Base-by-base conservation (phyloP, 148 eudicot species). In the Persicaria maculosa region DNA sequence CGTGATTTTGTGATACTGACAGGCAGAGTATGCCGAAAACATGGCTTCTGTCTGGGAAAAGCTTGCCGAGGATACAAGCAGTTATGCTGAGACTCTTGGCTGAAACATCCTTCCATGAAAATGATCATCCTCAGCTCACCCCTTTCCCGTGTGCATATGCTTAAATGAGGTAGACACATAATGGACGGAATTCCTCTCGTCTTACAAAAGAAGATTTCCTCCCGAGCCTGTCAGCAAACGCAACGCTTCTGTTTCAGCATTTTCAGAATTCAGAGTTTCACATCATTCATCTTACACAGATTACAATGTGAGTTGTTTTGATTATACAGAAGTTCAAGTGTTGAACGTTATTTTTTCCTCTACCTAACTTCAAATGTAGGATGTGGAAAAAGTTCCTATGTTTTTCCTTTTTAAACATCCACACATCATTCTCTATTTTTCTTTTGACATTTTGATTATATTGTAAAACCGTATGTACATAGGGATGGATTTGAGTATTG, bases 11-110 rank as follows among this genome's bases (percentile, higher is more conserved):
- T 65, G 70, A 1, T 10, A 11, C 14, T 76, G 76, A 77, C 94
- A 95, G 98, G 99, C 94, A 52, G 99, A 97, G 81, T 95, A 86
- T 81, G 96, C 99, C 70, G 94, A 95, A 85, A 92, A 86, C 87
- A 90, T 92, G 93, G 96, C 92, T 15, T 75, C 69, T 72, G 90
- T 92, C 50, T 95, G 99, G 97, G 89, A 84, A 78, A 92, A 78
- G 75, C 94, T 95, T 76, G 97, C 97, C 6, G 88, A 90, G 65
- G 99, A 95, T 86, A 95, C 96, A 16, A 87, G 87, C 74, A 84
- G 85, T 75, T 88, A 90, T 74, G 84, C 79, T 9, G 78, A 83
- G 71, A 73, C 52, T 58, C 70, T 53, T 77, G 77, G 84, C 74
- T 79, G 82, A 83, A 19, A 65, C 47, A 25, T 62, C 4, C 31